These are phyloP conservation scores for Phytophthora macrochlamydospora DNA, from an alignment of 352 stramenopile species.

Conservation along the genomic window DNA sequence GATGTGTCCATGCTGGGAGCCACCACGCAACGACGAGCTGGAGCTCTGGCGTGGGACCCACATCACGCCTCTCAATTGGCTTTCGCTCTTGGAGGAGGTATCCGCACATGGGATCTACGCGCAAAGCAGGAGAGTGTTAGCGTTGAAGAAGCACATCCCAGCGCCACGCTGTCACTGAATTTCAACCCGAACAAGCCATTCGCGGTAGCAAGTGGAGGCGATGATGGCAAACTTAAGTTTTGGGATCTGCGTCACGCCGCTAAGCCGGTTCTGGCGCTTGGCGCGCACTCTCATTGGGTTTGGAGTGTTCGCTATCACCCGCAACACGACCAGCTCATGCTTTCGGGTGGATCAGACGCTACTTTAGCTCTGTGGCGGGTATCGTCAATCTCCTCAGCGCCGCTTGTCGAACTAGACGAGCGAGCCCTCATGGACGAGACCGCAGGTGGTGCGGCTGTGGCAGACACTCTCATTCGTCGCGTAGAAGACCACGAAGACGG, in stretches of 20 bases:
- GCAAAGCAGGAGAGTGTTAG: slow-evolving; percentile 42
- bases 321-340: slow-evolving; percentile 98
- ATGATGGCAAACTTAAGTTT: slow-evolving; percentile 97
- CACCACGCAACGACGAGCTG: slow-evolving; percentile 32
- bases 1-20: slow-evolving; percentile 52
- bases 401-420: slow-evolving; percentile 94
- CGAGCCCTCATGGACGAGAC: slow-evolving; percentile 72
- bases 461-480: slow-evolving; percentile 75
- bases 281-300: slow-evolving; percentile 95
- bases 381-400: slow-evolving; percentile 96
- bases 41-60: slow-evolving; percentile 79
- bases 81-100: slow-evolving; percentile 57
- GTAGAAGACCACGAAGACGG: slow-evolving; percentile 96
- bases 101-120: slow-evolving; percentile 84
- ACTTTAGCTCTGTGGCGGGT: slow-evolving; percentile 96
- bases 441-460: slow-evolving; percentile 58
- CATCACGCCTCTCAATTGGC: slow-evolving; percentile 75
- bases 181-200: slow-evolving; percentile 99
- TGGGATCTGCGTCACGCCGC: slow-evolving; percentile 94
- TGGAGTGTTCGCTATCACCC: slow-evolving; percentile 95
- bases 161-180: slow-evolving; percentile 88
- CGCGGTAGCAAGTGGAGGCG: slow-evolving; percentile 89
- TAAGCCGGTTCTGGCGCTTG: slow-evolving; percentile 83
- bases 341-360: slow-evolving; percentile 93
- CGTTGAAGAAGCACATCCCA: slow-evolving; percentile 68